These are phyloP conservation scores for Clitoria ternatea DNA, from an alignment of 306 rosid species.

Conservation along the genomic window DNA sequence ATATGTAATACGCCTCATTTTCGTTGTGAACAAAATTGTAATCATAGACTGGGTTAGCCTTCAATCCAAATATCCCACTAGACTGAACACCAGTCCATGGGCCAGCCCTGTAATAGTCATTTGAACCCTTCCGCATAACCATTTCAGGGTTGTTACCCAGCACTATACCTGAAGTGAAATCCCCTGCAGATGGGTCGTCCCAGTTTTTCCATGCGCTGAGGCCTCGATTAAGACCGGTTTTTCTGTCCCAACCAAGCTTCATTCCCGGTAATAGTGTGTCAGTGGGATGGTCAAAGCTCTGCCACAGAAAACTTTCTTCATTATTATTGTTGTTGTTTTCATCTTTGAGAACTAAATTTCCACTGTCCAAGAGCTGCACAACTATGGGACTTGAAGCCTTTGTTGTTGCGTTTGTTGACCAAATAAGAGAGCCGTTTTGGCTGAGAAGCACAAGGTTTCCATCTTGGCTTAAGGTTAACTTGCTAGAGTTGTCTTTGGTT, in stretches of 20 bases:
- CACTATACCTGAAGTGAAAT: slow-evolving; percentile 11
- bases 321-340: no score
- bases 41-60: not conserved
- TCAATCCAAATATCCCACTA: slow-evolving; percentile 8
- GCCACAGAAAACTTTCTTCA: slow-evolving; percentile 35
- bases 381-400: not conserved
- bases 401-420: not conserved
- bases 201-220: slow-evolving; percentile 43
- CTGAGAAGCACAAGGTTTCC: not conserved
- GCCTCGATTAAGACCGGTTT: slow-evolving; percentile 18
- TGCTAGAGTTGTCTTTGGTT: not conserved
- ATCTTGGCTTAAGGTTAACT: not conserved
- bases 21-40: not conserved
- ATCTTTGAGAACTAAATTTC: slow-evolving; percentile 40
- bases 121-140: slow-evolving; percentile 16
- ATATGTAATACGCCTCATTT: not conserved
- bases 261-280: slow-evolving; percentile 44
- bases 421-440: not conserved
- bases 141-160: no score
- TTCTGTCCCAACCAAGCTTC: slow-evolving; percentile 50
- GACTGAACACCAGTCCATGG: slow-evolving; percentile 38
- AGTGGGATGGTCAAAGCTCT: slow-evolving; percentile 52
- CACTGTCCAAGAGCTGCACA: slow-evolving; percentile 34
- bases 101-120: slow-evolving; percentile 24
- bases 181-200: slow-evolving; percentile 45